Conservation (phyloP, 106 monocot genomes). For the Acorus gramineus region DNA sequence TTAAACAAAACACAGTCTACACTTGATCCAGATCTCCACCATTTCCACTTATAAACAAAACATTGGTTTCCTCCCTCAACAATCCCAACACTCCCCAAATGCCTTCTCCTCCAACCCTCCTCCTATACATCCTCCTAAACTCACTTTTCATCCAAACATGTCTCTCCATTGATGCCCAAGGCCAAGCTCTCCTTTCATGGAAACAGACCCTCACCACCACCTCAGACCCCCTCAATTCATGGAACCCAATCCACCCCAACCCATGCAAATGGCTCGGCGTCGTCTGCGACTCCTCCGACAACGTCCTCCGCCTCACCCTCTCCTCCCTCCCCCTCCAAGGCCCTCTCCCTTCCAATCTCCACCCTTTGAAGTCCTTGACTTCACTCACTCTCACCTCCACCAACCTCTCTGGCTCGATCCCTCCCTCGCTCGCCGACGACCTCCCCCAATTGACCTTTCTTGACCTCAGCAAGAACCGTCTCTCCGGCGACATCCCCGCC, state of each 20-base stretch:
- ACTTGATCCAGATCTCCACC: slow-evolving; percentile 82
- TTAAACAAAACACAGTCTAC: slow-evolving; percentile 15
- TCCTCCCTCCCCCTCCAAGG: slow-evolving; percentile 47
- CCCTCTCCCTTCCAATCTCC: slow-evolving; percentile 49
- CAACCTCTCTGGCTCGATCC: slow-evolving; percentile 81
- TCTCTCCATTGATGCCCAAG: slow-evolving; percentile 56
- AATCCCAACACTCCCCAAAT: slow-evolving; percentile 51
- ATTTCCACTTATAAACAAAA: slow-evolving; percentile 73
- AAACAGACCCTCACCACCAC: slow-evolving; percentile 39
- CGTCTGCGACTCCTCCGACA: slow-evolving; percentile 39
- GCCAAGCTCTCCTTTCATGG: slow-evolving; percentile 75
- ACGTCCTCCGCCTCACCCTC: slow-evolving; percentile 38
- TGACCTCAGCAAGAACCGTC: slow-evolving; percentile 71
- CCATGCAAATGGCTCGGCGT: slow-evolving; percentile 83
- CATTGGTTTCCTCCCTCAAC: slow-evolving; percentile 67
- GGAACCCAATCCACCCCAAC: slow-evolving; percentile 45
- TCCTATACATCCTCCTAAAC: not conserved
- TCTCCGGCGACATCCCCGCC: slow-evolving; percentile 66
- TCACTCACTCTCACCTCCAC: slow-evolving; percentile 57
- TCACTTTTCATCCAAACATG: slow-evolving; percentile 21
- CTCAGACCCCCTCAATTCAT: slow-evolving; percentile 31
- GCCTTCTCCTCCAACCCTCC: not conserved
- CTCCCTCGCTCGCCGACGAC: slow-evolving; percentile 45
- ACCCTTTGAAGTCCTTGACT: slow-evolving; percentile 37
- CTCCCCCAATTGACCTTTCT: slow-evolving; percentile 20